phyloP scores from a whole-genome alignment of 805 yeast genomes.

The Pichia phayaonensis region DNA sequence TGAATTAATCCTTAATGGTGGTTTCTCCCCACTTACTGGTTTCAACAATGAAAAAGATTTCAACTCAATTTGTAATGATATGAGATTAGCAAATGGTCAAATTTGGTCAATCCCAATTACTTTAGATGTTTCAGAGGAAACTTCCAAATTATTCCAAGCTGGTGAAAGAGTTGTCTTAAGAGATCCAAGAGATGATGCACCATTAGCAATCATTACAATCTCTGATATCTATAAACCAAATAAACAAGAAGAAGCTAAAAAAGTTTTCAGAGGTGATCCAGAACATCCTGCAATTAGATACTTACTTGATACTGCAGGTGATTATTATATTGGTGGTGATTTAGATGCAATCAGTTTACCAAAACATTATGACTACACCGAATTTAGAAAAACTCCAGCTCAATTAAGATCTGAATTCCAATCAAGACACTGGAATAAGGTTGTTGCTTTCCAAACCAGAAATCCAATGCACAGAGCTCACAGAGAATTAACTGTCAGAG shows the following conservation, averaged over 20 bases:
- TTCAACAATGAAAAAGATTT: slow-evolving; percentile 63
- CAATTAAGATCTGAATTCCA: slow-evolving; percentile 81
- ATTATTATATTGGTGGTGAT: slow-evolving; percentile 80
- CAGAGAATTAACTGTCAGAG: slow-evolving; percentile 90
- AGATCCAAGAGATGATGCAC: slow-evolving; percentile 74
- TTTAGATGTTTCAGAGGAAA: slow-evolving; percentile 56
- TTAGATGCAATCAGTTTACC: slow-evolving; percentile 79
- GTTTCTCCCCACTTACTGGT: slow-evolving; percentile 78
- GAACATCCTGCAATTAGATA: slow-evolving; percentile 91
- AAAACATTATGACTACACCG: slow-evolving; percentile 84
- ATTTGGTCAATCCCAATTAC: slow-evolving; percentile 93
- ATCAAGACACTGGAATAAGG: slow-evolving; percentile 75
- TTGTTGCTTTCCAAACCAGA: slow-evolving; percentile 96
- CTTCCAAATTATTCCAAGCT: slow-evolving; percentile 38
- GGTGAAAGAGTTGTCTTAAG: slow-evolving; percentile 65
- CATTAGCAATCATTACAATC: slow-evolving; percentile 75
- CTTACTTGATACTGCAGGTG: slow-evolving; percentile 67
- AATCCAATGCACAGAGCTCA: slow-evolving; percentile 99
- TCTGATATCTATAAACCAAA: slow-evolving; percentile 76
- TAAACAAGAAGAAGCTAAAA: slow-evolving; percentile 69
- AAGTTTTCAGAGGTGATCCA: slow-evolving; percentile 92
- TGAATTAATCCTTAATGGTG: slow-evolving; percentile 88
- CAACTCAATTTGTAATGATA: slow-evolving; percentile 53
- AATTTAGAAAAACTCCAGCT: slow-evolving; percentile 80
- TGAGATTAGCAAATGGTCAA: slow-evolving; percentile 68